These are phyloP conservation scores for Leersia perrieri DNA, from an alignment of 176 grass and related monocot species.

Conservation along the genomic window DNA sequence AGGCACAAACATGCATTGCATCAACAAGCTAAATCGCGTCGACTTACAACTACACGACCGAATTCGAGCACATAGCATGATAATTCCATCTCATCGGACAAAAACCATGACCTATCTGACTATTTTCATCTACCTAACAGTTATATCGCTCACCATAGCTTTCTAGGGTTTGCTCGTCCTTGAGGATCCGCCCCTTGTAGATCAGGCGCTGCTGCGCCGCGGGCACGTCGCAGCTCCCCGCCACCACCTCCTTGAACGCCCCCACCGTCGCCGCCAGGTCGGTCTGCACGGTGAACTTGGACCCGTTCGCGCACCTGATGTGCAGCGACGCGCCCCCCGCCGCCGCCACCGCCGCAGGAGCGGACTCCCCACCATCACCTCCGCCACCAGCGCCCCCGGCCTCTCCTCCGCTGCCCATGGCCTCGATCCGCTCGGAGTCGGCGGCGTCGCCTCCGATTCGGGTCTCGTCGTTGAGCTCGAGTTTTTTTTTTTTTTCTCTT, in stretches of 20 bases:
- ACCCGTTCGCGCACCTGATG: constrained; percentile 78
- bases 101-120: neutral
- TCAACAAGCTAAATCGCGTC: neutral
- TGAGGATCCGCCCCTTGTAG: constrained; percentile 94
- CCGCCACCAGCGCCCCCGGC: constrained; percentile 30
- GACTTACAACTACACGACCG: neutral
- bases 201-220: constrained; percentile 93
- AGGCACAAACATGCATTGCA: constrained; percentile 9
- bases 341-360: constrained; percentile 4
- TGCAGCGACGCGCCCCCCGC: constrained; percentile 44
- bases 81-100: neutral
- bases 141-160: constrained; percentile 71
- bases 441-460: constrained; percentile 31
- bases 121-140: neutral
- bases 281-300: constrained; percentile 68
- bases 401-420: constrained; percentile 49
- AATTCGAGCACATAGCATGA: neutral
- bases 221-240: constrained; percentile 72
- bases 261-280: constrained; percentile 57
- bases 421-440: constrained; percentile 42
- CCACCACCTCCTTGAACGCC: constrained; percentile 67
- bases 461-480: constrained; percentile 22
- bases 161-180: constrained; percentile 89
- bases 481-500: neutral
- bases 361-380: constrained; percentile 26